A percentile compares a stretch with the other conserved stretches of the same genome.
Conservation (phyloP, 1,284 basidiomycete species). For the Leccinum olivaceoglutinosum region DNA sequence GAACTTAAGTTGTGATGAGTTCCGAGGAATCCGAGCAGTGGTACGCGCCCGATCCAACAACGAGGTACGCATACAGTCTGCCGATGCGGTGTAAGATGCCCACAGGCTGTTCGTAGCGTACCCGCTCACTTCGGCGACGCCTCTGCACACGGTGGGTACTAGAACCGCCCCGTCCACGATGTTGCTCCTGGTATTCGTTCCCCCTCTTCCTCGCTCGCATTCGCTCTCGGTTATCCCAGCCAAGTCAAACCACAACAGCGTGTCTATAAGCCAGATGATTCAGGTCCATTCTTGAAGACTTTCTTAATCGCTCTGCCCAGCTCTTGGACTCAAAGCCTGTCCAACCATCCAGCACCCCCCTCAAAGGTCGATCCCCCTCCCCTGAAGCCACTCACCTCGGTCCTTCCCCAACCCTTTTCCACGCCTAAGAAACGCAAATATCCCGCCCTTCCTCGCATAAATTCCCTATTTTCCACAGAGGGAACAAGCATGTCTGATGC, state of each 20-base stretch:
- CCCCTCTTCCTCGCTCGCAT: constrained; percentile 69
- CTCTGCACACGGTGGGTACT: constrained; percentile 53
- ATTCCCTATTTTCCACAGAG: constrained; percentile 60
- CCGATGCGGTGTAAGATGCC: constrained; percentile 51
- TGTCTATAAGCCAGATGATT: constrained; percentile 50
- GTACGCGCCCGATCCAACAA: constrained; percentile 14
- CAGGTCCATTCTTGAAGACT: constrained; percentile 57
- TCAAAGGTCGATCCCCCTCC: constrained; percentile 11
- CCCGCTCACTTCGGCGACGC: constrained; percentile 65
- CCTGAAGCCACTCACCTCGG: constrained; percentile 10
- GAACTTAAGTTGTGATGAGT: constrained; percentile 19
- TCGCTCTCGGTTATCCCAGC: constrained; percentile 54
- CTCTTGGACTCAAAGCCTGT: constrained; percentile 24
- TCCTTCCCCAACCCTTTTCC: constrained; percentile 33
- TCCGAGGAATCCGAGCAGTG: constrained; percentile 11
- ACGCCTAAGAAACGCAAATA: constrained; percentile 44
- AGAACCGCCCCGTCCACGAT: background rate
- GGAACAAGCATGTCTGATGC: constrained; percentile 77
- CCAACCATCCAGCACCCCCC: constrained; percentile 16
- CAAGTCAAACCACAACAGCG: constrained; percentile 29
- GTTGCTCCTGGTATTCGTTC: constrained; percentile 49
- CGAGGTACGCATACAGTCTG: constrained; percentile 6
- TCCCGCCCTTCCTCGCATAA: constrained; percentile 62
- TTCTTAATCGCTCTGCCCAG: constrained; percentile 49
- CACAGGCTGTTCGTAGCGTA: constrained; percentile 59